phyloP scores from a whole-genome alignment of 2,329 filamentous ascomycete genomes.

The Elsinoe necatrix region DNA sequence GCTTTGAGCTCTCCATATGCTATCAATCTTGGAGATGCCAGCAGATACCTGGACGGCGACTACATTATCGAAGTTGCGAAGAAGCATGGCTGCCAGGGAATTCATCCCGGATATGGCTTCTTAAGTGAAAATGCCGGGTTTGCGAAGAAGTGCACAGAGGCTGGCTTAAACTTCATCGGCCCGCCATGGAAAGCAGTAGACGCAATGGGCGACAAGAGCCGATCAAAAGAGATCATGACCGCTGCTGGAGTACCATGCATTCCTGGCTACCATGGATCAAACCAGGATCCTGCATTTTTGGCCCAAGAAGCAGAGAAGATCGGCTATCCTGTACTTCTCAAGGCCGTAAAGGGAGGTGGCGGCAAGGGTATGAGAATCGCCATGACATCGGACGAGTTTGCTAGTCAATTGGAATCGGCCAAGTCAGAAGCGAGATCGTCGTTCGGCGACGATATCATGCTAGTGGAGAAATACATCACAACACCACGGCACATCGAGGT shows the following conservation, averaged over 20 bases:
- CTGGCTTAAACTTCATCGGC: constrained; percentile 88
- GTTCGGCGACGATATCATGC: constrained; percentile 58
- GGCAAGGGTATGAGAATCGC: constrained; percentile 64
- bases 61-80: constrained; percentile 85
- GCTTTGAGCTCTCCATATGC: constrained; percentile 75
- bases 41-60: constrained; percentile 87
- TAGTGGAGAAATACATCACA: constrained; percentile 61
- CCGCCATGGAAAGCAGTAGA: constrained; percentile 70
- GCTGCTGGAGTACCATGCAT: constrained; percentile 92
- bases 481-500: constrained; percentile 60
- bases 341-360: constrained; percentile 56
- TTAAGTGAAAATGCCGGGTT: constrained; percentile 90
- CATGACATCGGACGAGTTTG: constrained; percentile 49
- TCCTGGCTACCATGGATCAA: constrained; percentile 83
- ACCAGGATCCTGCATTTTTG: constrained; percentile 60
- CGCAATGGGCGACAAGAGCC: constrained; percentile 83
- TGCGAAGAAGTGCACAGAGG: constrained; percentile 77
- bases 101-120: constrained; percentile 94
- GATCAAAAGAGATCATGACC: constrained; percentile 94
- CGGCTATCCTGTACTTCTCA: constrained; percentile 56
- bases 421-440: constrained; percentile 57
- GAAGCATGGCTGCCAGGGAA: constrained; percentile 74
- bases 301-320: constrained; percentile 65
- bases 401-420: constrained; percentile 52
- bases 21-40: constrained; percentile 71